Evolutionary conservation across 2,329 filamentous ascomycete species (phyloP), one percentile per base, ranked within the genome.

Genomic region (Neonectria coccinea): DNA sequence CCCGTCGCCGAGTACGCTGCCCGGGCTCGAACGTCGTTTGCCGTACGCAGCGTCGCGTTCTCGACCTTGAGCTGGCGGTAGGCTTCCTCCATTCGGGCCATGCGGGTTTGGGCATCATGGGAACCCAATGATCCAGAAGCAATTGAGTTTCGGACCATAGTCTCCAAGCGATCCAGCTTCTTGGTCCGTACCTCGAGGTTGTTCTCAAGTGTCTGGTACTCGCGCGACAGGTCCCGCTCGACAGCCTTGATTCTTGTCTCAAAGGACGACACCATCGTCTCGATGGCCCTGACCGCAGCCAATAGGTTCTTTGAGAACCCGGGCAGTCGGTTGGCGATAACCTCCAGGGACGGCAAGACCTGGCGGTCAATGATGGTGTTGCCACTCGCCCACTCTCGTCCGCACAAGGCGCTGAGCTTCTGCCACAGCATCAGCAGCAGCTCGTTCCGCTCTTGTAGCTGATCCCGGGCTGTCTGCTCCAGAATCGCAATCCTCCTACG

Each of bases 221-320:
- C 94, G 67, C 93, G 92, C 82, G 90, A 91, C n/a, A 98, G 81
- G 65, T 97, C 92, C 53, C 92, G 90, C 78, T 99, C 96, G n/a
- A 97, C 90, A 7, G 85, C 84, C 73, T 92, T 92, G 75, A 97
- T 92, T 64, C 93, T 91, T 42, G 86, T 84, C 73, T 92, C 91
- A 82, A 97, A 97, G 9, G 88, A 88, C 18, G 87, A 86, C 39
- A 98, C 85, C 68, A 97, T 88, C 18, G 85, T 84, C 82, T 98
- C 96, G 59, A 98, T 90, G 2, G 90, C 92, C 82, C 95, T 97
- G 66, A 97, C 87, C 0, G 95, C 95, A 1, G 90, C 88, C 47
- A 97, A 80, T 27, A 99, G 85, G 76, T 97, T 98, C 78, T 94
- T 93, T 75, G 91, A 92, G 80, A 98, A 98, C 1, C 92, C 92